phyloP scores from a whole-genome alignment of 1,284 basidiomycete genomes.

The Cystobasidium pallidum region DNA sequence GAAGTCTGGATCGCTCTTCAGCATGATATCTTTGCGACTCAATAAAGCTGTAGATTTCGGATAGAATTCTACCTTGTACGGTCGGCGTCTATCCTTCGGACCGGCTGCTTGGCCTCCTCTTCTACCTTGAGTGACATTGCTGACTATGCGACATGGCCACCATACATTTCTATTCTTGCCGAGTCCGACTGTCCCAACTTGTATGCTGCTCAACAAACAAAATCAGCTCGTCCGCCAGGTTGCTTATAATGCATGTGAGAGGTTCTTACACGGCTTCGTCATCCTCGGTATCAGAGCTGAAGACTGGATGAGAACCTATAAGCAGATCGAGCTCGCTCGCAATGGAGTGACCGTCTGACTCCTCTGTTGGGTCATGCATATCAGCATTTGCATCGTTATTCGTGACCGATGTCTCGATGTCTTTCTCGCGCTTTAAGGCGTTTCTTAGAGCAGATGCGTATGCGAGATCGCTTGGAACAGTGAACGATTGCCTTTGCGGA shows the following conservation, averaged over 20 bases:
- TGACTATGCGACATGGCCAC: slow-evolving; percentile 30
- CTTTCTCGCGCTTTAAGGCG: neutral
- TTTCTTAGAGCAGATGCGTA: slow-evolving; percentile 9
- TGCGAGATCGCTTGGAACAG: neutral
- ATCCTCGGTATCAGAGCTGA: slow-evolving; percentile 24
- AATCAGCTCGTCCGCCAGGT: neutral
- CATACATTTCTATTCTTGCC: slow-evolving; percentile 20
- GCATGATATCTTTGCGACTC: slow-evolving; percentile 9
- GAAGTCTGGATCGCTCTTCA: slow-evolving; percentile 14
- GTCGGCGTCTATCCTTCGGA: slow-evolving; percentile 3
- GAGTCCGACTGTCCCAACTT: slow-evolving; percentile 23
- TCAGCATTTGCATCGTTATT: neutral
- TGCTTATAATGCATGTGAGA: neutral
- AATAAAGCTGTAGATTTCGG: neutral
- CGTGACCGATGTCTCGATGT: too few relatives aligned
- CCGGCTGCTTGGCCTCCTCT: neutral
- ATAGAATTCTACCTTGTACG: slow-evolving; percentile 30
- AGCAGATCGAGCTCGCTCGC: neutral
- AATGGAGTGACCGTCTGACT: neutral
- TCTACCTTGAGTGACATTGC: neutral
- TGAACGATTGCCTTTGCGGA: neutral
- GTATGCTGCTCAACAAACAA: neutral
- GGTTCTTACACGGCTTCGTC: slow-evolving; percentile 7
- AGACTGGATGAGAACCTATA: neutral
- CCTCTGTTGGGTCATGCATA: neutral